Base-by-base conservation (phyloP, 768 basidiomycete species). In the Roridomyces roridus region DNA sequence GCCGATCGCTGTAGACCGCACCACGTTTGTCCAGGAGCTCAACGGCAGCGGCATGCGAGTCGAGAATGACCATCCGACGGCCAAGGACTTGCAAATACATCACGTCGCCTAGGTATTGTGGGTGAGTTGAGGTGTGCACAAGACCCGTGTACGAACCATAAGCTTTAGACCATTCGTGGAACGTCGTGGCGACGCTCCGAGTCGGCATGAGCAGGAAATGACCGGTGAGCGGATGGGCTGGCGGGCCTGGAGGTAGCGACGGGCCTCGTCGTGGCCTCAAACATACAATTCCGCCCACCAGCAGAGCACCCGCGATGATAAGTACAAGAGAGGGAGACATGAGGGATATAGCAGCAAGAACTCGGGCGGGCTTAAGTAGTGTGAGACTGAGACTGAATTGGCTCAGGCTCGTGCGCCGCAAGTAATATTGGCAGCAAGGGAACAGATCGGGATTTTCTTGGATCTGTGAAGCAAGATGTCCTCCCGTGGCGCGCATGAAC, bases 11-110 rank as follows among this genome's bases (percentile, higher is more conserved):
- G 48, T 69, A 74, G 37, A 62, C 70, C 9, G 52, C 6, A 10
- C 70, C 62, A 29, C 72, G 60, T 45, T 67, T 73, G 2, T 73
- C 74, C 9, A 77, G 63, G 2, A 77, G 40, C 6, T 63, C 70
- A 0, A 59, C 55, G 28, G 64, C 57, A 7, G 65, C 64, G 24
- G 62, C 52, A 50, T 21, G 28, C 5, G 74, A 70, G 25, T 58
- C 56, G 8, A 58, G 50, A 20, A 58, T 42, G 26, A 58, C 43
- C 29, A 69, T 68, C 23, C 56, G 59, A 15, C 61, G 66, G 7
- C 74, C 72, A 0, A 73, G 42, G 9, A 71, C 28, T 18, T 54
- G 18, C 18, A 60, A 15, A 8, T 35, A 35, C 46, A 62, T 48
- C n/a, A 62, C 55, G 4, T 40, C 42, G 36, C 54, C 59, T 60